Conservation (phyloP, 179 eudicot genomes). For the Patellifolia procumbens region DNA sequence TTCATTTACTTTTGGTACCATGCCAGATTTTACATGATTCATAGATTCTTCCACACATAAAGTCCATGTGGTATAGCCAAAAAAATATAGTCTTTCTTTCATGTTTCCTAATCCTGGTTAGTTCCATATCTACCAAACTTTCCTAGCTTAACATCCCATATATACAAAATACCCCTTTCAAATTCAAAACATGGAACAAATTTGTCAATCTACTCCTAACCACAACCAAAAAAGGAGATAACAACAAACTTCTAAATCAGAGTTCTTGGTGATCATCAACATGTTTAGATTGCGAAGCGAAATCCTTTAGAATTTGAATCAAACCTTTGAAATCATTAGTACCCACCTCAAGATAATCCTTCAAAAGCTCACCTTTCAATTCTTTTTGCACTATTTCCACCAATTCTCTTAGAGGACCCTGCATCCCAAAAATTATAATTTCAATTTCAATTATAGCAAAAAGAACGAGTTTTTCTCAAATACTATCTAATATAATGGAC, state of each 20-base stretch:
- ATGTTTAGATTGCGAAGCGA: constrained; percentile 47
- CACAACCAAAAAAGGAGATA: neutral
- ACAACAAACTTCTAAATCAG: neutral
- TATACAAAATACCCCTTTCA: neutral
- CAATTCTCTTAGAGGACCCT: constrained; percentile 70
- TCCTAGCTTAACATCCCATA: neutral
- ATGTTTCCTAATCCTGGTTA: neutral
- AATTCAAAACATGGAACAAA: neutral
- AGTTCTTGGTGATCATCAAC: constrained; percentile 34
- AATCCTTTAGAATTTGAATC: constrained; percentile 60
- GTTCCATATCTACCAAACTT: neutral
- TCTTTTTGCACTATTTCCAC: constrained; percentile 61
- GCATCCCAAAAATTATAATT: constrained; percentile 13
- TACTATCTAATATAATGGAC: too few species aligned
- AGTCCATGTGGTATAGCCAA: neutral
- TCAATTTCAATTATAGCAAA: neutral
- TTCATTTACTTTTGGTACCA: neutral
- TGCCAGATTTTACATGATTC: neutral
- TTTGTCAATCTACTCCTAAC: too few species aligned
- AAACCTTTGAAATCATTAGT: constrained; percentile 59
- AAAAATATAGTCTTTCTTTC: neutral
- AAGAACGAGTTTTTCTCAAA: too few species aligned
- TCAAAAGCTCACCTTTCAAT: constrained; percentile 61
- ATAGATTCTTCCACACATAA: neutral
- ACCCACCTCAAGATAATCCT: constrained; percentile 77